These are phyloP conservation scores for Hippophae tibetana DNA, from an alignment of 306 rosid genomes.

Conservation along the genomic window DNA sequence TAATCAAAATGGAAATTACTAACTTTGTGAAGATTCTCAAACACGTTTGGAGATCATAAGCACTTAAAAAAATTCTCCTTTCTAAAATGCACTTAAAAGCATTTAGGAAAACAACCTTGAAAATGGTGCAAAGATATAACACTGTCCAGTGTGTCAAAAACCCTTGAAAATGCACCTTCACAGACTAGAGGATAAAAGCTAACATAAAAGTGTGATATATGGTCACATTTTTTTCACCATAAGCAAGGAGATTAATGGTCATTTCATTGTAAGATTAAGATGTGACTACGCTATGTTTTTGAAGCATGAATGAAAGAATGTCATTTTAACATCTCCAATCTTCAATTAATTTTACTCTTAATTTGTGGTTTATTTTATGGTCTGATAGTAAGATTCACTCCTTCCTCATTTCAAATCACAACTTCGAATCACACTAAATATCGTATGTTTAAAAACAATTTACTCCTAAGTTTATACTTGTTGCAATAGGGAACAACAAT, in stretches of 20 bases:
- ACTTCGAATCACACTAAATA: no score
- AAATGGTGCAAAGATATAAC: no score
- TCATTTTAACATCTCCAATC: neutral
- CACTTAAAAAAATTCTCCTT: no score
- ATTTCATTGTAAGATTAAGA: neutral
- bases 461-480: neutral
- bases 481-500: neutral
- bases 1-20: conserved; percentile 10
- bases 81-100: no score
- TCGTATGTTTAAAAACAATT: no score
- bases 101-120: no score
- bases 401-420: no score
- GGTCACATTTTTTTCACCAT: neutral
- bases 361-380: no score
- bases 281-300: neutral
- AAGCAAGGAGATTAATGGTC: neutral
- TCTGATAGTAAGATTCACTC: no score
- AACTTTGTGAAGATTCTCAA: conserved; percentile 1
- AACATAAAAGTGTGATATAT: neutral
- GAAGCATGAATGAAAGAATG: neutral
- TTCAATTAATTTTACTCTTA: neutral
- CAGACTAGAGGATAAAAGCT: neutral
- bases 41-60: neutral
- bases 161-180: neutral
- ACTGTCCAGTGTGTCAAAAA: neutral